Evolutionary conservation across 1,139 yeast genomes (phyloP), one percentile per base, ranked within the genome.

Genomic region (Yamadazyma trypodendri): DNA sequence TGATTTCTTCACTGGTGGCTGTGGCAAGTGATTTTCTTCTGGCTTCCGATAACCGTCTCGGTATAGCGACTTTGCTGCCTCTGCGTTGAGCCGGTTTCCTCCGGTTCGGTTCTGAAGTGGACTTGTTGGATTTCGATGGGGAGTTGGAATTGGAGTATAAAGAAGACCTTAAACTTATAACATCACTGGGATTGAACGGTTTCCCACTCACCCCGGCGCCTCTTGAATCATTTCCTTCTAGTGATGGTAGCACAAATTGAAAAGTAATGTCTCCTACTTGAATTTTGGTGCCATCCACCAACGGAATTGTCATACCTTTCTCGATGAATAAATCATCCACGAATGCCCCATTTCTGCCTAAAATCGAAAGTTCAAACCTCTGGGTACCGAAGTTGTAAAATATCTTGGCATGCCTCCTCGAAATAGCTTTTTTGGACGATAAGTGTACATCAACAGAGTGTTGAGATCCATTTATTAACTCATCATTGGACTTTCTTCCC

Each of bases 271-370:
- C 95, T 8, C 97, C 97, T 39, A 92, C 86, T 60, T 92, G 97
- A 37, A 94, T 81, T 50, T 84, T 84, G 2, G 95, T 83, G 17
- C 84, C 82, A 61, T 90, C 89, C 11, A 69, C 68, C 39, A 92
- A 68, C 1, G 96, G 95, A 4, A 89, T 88, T 0, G 97, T 90
- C 31, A 86, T 81, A 9, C 96, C 97, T 43, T 85, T 79, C 54
- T 87, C 96, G 10, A 90, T 83, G 58, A 89, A 92, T 23, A 70
- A 69, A 50, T 89, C 96, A 60, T 90, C 92, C 3, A 92, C 95
- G 67, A 90, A 92, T 0, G 97, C 97, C 24, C 98, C 98, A 56
- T 92, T 92, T 51, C 95, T 75, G 16, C 98, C 98, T 49, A 89
- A 69, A 3, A 92, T 89, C 9, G 95, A 83, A 30, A 92, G 63